phyloP scores from a whole-genome alignment of 2,329 filamentous ascomycete species.

The Conoideocrella luteorostrata region DNA sequence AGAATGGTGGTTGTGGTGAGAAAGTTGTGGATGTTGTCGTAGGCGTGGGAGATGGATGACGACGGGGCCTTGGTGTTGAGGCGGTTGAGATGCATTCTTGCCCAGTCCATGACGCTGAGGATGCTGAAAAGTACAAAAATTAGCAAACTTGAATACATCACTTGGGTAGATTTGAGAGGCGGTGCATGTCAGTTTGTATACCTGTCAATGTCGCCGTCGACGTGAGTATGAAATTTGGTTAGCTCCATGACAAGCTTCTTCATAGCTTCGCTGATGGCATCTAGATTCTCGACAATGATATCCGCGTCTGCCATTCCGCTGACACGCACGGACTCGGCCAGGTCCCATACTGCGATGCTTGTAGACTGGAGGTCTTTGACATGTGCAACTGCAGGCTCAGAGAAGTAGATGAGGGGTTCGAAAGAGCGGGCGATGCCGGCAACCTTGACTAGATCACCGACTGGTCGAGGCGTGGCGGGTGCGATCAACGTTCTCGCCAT shows the following conservation, averaged over 20 bases:
- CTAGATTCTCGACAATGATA: slow-evolving; percentile 78
- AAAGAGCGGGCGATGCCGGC: slow-evolving; percentile 85
- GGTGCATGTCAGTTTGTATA: slow-evolving; percentile 25
- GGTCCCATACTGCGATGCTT: slow-evolving; percentile 88
- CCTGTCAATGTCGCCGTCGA: slow-evolving; percentile 88
- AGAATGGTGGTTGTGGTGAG: slow-evolving; percentile 59
- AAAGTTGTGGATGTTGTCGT: slow-evolving; percentile 77
- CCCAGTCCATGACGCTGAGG: slow-evolving; percentile 94
- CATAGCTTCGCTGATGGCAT: slow-evolving; percentile 77
- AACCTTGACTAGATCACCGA: slow-evolving; percentile 75
- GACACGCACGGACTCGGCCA: slow-evolving; percentile 80
- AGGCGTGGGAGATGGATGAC: slow-evolving; percentile 56
- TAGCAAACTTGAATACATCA: too few species aligned
- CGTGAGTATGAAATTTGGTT: slow-evolving; percentile 86
- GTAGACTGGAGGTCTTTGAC: slow-evolving; percentile 86
- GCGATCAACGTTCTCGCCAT: slow-evolving; percentile 61
- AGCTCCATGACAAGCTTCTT: slow-evolving; percentile 80
- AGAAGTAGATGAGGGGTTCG: slow-evolving; percentile 91
- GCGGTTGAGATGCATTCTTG: slow-evolving; percentile 72
- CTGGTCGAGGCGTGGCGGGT: slow-evolving; percentile 47
- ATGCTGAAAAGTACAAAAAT: slow-evolving; percentile 54
- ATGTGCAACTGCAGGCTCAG: slow-evolving; percentile 79
- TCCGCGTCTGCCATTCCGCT: slow-evolving; percentile 88
- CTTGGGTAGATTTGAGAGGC: too few species aligned
- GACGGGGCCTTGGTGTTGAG: slow-evolving; percentile 56